Evolutionary conservation across 805 yeast genomes (phyloP), one percentile per base, ranked within the genome.

Genomic region (Yarrowia phangngaensis): DNA sequence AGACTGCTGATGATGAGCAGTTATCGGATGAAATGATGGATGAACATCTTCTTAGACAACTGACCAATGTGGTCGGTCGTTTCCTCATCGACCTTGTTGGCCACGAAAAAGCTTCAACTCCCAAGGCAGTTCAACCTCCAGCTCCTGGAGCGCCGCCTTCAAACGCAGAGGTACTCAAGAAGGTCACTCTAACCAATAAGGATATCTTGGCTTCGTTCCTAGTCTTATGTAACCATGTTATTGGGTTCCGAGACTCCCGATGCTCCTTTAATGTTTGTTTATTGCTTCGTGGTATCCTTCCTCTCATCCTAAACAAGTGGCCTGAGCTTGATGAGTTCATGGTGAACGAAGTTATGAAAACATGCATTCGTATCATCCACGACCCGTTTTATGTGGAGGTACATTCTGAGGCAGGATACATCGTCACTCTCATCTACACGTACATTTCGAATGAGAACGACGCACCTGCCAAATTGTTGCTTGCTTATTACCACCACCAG

Each of bases 11-110:
- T 53, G 95, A 88, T 57, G 89, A 80, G 46, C 85, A 87, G 17
- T 71, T 90, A 59, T 82, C 92, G n/a, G 96, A 89, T 56, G 98
- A 92, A 61, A 92, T 92, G 94, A 82, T 92, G 84, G 97, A 90
- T 57, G 98, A 92, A 62, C 95, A 90, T 64, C 75, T 90, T 71
- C 69, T 90, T 52, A 73, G 98, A 56, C 97, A 92, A 63, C 74
- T 92, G 29, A 89, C 97, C 0, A 95, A 95, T 2, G 89, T 94
- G 3, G 86, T 86, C 8, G 95, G 83, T 48, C 71, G 97, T 52
- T 72, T 89, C 60, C 66, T 92, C 54, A 85, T 89, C 65, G 97
- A 90, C 61, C 71, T 88, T 40, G 84, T 84, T 23, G 94, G 95
- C 2, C 96, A 89, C 63, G 36, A 30, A 4, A 36, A 40, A 28